Evolutionary conservation across 2,329 filamentous ascomycete genomes (phyloP).

Genomic region (Ophiostoma triangulosporum): DNA sequence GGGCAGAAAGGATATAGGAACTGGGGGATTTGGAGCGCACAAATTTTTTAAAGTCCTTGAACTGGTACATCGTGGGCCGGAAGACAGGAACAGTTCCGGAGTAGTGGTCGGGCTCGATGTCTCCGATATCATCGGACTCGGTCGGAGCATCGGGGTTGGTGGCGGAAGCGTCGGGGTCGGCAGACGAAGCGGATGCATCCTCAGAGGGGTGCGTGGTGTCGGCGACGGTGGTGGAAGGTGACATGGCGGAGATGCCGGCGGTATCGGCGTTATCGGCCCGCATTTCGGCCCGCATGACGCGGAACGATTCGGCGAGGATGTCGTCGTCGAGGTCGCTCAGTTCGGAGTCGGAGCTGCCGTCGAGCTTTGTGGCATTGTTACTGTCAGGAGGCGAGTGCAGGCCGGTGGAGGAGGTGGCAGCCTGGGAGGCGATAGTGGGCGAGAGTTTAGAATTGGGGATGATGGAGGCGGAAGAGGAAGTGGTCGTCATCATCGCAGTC

Average conservation of each 20-base stretch:
- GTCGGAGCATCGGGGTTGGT: neutral
- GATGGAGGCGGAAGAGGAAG: neutral
- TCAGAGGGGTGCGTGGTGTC: constrained; percentile 7
- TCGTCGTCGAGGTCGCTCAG: constrained; percentile 54
- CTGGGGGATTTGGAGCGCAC: constrained; percentile 34
- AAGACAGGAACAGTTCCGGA: constrained; percentile 89
- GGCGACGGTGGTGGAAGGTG: constrained; percentile 2
- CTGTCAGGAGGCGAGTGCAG: constrained; percentile 52
- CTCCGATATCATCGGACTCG: constrained; percentile 47
- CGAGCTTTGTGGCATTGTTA: constrained; percentile 45
- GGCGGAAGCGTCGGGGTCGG: neutral
- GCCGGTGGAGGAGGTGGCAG: constrained; percentile 27
- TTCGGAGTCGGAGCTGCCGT: constrained; percentile 42
- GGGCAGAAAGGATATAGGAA: neutral
- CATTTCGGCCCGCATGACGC: constrained; percentile 11
- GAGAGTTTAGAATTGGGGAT: neutral
- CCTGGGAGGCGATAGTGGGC: constrained; percentile 8
- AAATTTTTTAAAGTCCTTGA: constrained; percentile 84
- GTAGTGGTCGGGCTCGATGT: constrained; percentile 75
- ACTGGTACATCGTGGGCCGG: constrained; percentile 88
- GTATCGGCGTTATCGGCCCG: constrained; percentile 7
- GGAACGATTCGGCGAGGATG: constrained; percentile 27
- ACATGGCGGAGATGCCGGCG: neutral
- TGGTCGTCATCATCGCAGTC: constrained; percentile 7
- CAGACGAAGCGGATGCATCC: neutral